Evolutionary conservation across 139 green algal genomes (phyloP), one percentile per base, ranked within the genome.

Genomic region (Coelastrella sp.): DNA sequence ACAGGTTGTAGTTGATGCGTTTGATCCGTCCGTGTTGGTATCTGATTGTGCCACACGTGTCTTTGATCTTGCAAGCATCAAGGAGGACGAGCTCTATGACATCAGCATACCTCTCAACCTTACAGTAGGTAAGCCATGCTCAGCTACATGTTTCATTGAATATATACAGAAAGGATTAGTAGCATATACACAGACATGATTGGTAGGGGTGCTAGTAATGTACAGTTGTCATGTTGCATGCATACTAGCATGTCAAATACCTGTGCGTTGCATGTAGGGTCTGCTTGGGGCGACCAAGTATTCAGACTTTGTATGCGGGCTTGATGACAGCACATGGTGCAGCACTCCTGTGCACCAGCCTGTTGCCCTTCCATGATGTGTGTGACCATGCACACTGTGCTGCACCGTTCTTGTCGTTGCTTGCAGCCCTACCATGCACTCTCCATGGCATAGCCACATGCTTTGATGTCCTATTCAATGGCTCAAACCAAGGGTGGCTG

Each of bases 391-490:
- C 65, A 1, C 54, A 16, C 68, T 22, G 23, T 81, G 73, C 73
- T 56, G 73, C 7, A 22, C 73, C 11, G 19, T 32, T n/a, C 17
- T 78, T 13, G 10, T 14, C 58, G 74, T 58, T 80, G 3, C 22
- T 77, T 80, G 74, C 90, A 95, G 89, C 58, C 5, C 84, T 73
- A 19, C 87, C 91, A 3, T 91, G 92, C 77, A 92, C 91, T 11
- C 94, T 99, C 68, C 98, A 99, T 91, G 98, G 98, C 58, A 59
- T 99, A 8, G 98, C 97, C 3, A 96, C 92, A 87, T 99, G 98
- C 98, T 99, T 99, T 94, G 98, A 99, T 91, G 97, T 99, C 58
- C 93, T 98, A 56, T 99, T 99, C 93, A 92, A 96, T 54, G 97
- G 96, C 59, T 91, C 71, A 17, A 79, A 80, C 60, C 95, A 94